These are phyloP conservation scores for Graphiopsis chlorocephala DNA, from an alignment of 2,329 filamentous ascomycete genomes.

Conservation along the genomic window DNA sequence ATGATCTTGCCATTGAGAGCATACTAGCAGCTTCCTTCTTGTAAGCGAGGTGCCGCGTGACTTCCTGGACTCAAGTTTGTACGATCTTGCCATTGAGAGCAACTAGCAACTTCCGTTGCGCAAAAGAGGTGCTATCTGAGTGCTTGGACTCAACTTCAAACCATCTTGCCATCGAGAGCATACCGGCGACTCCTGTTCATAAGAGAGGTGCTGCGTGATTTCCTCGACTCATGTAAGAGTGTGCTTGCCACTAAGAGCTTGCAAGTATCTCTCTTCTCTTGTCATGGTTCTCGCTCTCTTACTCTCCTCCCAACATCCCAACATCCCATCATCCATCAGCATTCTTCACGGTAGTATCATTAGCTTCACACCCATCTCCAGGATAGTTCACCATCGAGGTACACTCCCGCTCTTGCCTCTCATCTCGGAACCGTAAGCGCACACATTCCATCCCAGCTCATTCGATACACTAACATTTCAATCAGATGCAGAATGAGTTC, in stretches of 20 bases:
- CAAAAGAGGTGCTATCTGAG: too few species aligned
- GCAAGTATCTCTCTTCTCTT: background rate
- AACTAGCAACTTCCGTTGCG: too few species aligned
- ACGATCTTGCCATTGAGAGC: too few species aligned
- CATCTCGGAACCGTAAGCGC: background rate
- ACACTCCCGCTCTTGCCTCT: background rate
- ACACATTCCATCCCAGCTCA: background rate
- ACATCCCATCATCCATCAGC: background rate
- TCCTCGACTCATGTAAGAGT: background rate
- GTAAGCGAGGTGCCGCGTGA: too few species aligned
- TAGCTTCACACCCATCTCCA: background rate
- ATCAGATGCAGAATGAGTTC: background rate
- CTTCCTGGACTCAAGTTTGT: too few species aligned
- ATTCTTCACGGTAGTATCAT: background rate
- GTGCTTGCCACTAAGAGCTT: background rate
- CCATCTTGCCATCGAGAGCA: too few species aligned
- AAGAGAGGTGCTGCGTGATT: background rate
- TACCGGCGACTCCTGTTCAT: too few species aligned
- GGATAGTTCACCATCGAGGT: background rate
- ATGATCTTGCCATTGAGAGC: too few species aligned
- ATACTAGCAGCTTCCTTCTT: too few species aligned
- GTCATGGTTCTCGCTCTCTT: background rate
- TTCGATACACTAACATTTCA: background rate
- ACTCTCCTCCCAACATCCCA: background rate
- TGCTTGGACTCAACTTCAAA: too few species aligned